Evolutionary conservation across 2,329 filamentous ascomycete genomes (phyloP), one percentile per base, ranked within the genome.

Genomic region (Alternaria alternata): DNA sequence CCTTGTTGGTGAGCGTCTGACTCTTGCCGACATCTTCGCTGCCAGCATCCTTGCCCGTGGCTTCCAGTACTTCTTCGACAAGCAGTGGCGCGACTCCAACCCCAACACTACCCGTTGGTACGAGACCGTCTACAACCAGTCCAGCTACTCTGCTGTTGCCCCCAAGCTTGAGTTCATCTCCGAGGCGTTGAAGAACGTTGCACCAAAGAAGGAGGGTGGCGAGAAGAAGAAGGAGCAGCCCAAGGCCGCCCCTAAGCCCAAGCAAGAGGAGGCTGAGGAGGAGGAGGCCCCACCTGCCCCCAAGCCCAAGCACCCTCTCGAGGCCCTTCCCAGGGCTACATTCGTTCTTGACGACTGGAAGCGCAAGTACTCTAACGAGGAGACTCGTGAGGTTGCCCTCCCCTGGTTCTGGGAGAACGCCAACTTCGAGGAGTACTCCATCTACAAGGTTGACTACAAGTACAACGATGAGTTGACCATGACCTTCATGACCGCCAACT

Each of bases 341-440:
- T 87, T 97, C 78, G 86, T 91, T 72, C 87, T 99, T 59, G 95
- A 99, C 79, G 95, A 99, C 84, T 97, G 91, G 92, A 99, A 99
- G 91, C 93, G 95, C 79, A 90, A 92, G 82, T 99, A 96, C 89
- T 99, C 95, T 77, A 99, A 99, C 89, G 88, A 91, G 80, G 93
- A 97, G 67, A 94, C 92, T 72, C 87, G 88, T 59, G 85, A 89
- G 67, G 89, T 86, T 67, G 93, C 94, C 75, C 85, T 98, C 76
- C 94, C 94, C 81, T 98, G 91, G 91, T 98, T 99, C 90, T 99
- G 94, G 94, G 89, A 97, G 85, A 93, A 96, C 82, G 88, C 89
- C 83, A 94, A 95, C 79, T 90, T 95, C 73, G 90, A 93, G 69
- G 95, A 99, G 84, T 99, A 95, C 88, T 96, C 93, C 57, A 84